Base-by-base conservation (phyloP, 768 basidiomycete genomes). In the Termitomyces sp. region DNA sequence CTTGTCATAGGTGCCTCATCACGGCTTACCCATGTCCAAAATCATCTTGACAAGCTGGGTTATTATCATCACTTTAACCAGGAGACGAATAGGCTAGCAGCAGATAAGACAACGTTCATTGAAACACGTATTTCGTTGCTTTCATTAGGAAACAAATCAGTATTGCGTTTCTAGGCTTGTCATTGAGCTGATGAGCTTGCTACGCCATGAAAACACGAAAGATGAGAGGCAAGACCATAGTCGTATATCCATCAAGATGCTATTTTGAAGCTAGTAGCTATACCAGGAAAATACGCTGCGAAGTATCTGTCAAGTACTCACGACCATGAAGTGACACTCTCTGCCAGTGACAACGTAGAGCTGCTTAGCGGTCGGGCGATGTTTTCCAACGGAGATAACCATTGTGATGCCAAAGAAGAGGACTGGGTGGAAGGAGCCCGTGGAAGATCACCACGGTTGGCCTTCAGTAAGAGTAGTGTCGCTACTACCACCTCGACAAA, bases 1-100 rank as follows among this genome's bases (percentile, higher is more conserved):
- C 70, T 87, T 88, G 57, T 91, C 63, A 62, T 81, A 76, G 0
- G 86, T 0, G 89, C 90, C 62, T 86, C 83, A 67, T 91, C 89
- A 63, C 88, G 90, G n/a, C 58, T 76, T 73, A 42, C 75, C 70
- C 1, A 88, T 84, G 63, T 91, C 90, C 13, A 84, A 70, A 31
- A 89, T 74, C 77, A 85, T 84, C 52, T 81, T 78, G 58, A 88
- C 81, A 2, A 89, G 64, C 37, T 75, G 74, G 62, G 87, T 83
- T 18, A 39, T 15, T 88, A 89, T 91, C 87, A 58, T 89, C 87
- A 0, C 78, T 80, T 67, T 85, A 12, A 80, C 81, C 56, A 88
- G 70, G n/a, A n/a, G n/a, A 63, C 84, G 84, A 4, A 88, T 76
- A 0, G 82, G 78, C 65, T 82, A 81, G 52, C n/a, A n/a, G n/a